Percentiles rank a stretch among this genome's conserved stretches.
Evolutionary conservation across 805 yeast species (phyloP).

Genomic region (Kazachstania viticola): DNA sequence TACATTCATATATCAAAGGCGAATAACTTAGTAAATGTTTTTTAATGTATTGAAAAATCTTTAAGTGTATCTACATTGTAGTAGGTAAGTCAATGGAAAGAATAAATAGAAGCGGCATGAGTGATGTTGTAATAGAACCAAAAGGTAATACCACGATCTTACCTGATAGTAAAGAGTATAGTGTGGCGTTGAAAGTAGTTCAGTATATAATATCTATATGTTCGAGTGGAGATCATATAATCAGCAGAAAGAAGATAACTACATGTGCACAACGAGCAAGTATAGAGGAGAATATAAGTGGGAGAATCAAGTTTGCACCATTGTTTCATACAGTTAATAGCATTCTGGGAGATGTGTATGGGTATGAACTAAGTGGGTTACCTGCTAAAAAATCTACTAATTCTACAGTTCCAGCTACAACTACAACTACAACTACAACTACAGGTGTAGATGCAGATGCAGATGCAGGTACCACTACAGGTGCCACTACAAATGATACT

Average conservation of each 20-base stretch:
- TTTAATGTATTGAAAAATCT: too few relatives aligned
- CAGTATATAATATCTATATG: not conserved
- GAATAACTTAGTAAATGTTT: too few relatives aligned
- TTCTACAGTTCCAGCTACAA: too few relatives aligned
- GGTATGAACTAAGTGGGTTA: conserved; percentile 16
- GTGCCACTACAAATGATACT: conserved; percentile 1
- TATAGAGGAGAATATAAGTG: conserved; percentile 11
- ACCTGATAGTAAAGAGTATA: too few relatives aligned
- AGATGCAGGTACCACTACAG: not conserved
- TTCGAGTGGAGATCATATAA: conserved; percentile 3
- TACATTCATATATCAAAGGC: not conserved
- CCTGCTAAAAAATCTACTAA: too few relatives aligned
- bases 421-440: conserved; percentile 5
- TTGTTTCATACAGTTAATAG: conserved; percentile 10
- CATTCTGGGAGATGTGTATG: conserved; percentile 18
- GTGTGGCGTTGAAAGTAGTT: not conserved
- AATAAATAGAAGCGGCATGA: too few relatives aligned
- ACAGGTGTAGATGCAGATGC: not conserved
- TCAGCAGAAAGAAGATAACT: conserved; percentile 13
- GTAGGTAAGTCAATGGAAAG: too few relatives aligned
- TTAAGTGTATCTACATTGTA: too few relatives aligned
- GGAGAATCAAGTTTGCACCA: conserved; percentile 6
- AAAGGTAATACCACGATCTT: too few relatives aligned
- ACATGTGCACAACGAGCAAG: conserved; percentile 11
- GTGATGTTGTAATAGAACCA: too few relatives aligned